Evolutionary conservation across 75 land plant species (phyloP).

Genomic region (Pinus taeda): DNA sequence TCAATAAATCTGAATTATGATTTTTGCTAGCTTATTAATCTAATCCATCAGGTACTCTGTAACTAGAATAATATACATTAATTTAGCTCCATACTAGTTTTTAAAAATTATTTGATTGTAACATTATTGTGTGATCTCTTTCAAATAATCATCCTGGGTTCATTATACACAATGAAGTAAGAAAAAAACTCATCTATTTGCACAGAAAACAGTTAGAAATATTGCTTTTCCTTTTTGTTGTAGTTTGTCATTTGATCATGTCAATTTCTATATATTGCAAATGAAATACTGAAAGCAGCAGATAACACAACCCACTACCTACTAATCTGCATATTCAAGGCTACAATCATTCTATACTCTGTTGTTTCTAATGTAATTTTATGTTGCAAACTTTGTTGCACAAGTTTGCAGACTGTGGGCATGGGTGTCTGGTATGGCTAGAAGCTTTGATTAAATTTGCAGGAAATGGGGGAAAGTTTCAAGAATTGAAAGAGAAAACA

Average conservation of each 20-base stretch:
- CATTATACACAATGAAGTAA: background rate
- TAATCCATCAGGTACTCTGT: background rate
- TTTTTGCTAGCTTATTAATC: too few relatives aligned
- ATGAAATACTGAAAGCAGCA: background rate
- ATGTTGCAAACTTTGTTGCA: background rate
- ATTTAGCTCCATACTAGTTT: background rate
- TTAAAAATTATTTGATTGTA: background rate
- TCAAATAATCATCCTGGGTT: background rate
- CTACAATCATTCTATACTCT: background rate
- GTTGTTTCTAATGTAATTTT: background rate
- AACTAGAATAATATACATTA: background rate
- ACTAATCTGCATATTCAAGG: constrained; percentile 1
- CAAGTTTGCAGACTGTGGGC: too few relatives aligned
- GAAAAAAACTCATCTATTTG: background rate
- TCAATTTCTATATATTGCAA: background rate
- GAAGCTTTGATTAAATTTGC: too few relatives aligned
- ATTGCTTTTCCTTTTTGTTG: background rate
- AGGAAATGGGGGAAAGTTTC: too few relatives aligned
- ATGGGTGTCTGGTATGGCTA: too few relatives aligned
- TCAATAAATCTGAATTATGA: background rate
- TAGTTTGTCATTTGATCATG: background rate
- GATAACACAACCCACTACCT: background rate
- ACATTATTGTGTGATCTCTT: background rate
- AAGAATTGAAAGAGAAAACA: too few relatives aligned
- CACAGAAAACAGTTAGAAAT: background rate